Percentiles rank a stretch among this genome's conserved stretches.
phyloP scores from a whole-genome alignment of 2,329 filamentous ascomycete genomes.

The Pseudogymnoascus sp. region DNA sequence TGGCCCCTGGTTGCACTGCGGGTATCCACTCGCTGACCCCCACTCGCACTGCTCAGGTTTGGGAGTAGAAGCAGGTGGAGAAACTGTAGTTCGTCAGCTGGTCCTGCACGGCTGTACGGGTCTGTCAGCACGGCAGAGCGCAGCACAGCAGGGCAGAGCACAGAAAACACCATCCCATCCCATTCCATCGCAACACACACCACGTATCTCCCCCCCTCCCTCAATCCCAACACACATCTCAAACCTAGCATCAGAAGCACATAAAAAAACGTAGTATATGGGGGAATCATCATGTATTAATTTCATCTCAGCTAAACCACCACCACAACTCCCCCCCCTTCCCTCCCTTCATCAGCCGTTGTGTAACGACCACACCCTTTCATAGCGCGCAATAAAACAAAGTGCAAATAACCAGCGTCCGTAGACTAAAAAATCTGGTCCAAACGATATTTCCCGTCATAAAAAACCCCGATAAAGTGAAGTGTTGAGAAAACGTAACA shows the following conservation, averaged over 20 bases:
- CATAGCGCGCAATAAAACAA: not conserved
- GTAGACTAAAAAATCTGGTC: not conserved
- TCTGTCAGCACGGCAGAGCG: not conserved
- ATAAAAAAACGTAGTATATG: not conserved
- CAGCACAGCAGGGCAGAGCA: no score
- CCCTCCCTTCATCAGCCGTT: no score
- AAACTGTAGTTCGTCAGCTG: no score
- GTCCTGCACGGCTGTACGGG: no score
- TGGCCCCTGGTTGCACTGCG: no score
- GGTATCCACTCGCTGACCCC: no score
- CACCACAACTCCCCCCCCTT: no score
- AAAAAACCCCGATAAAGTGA: no score
- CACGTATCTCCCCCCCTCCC: not conserved
- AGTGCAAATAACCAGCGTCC: not conserved
- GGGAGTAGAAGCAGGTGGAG: no score
- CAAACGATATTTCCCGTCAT: not conserved
- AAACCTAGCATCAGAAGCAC: not conserved
- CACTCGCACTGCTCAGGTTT: no score
- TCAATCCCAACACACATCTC: not conserved
- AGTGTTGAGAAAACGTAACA: no score
- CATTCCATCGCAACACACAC: not conserved
- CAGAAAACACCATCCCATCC: not conserved
- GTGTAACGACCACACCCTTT: not conserved
- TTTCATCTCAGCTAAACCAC: not conserved
- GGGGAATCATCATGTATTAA: constrained; percentile 4